Evolutionary conservation across 2,329 filamentous ascomycete genomes (phyloP), one percentile per base, ranked within the genome.

Genomic region (Fusarium nodosum): DNA sequence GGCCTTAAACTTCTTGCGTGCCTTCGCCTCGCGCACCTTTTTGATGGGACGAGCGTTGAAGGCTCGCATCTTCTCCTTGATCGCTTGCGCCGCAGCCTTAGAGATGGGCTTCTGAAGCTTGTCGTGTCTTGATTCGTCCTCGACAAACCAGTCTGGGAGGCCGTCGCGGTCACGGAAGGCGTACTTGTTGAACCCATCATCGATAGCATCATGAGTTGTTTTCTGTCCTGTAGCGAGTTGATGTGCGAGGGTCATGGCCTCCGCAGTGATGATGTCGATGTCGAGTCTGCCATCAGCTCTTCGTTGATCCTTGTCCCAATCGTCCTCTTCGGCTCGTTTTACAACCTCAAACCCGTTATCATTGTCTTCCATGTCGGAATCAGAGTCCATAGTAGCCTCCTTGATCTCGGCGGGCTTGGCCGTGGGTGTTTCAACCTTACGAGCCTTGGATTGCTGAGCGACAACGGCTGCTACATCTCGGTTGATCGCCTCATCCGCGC

Each of bases 231-330:
- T 93, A 5, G 94, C 96, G 62, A 99, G 90, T 76, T 93, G 88
- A 71, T 98, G 96, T 1, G 96, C 97, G 18, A 99, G 86, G 1
- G 95, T 97, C 96, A 99, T 99, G 69, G 97, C 96, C 84, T 99
- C 96, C 7, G 94, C 96, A n/a, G 96, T 99, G 76, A 98, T 97
- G 75, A 99, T 98, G 78, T 98, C 94, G 80, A 99, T 97, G 77
- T 97, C 94, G 41, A 86, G 82, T 74, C 85, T 87, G 60, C 90
- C 90, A 73, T 92, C 87, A 57, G 88, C 84, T 66, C 83, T 85
- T 54, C 86, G 85, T 64, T 87, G 88, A 54, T 90, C 86, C 64
- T 89, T 84, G 72, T 93, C 90, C 91, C 91, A 93, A 61, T 87
- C 83, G 7, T 88, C 84, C 44, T 85, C 83, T 7, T 79, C 76